Evolutionary conservation across 2,329 filamentous ascomycete species (phyloP), one percentile per base, ranked within the genome.

Genomic region (Pestalotiopsis sp.): DNA sequence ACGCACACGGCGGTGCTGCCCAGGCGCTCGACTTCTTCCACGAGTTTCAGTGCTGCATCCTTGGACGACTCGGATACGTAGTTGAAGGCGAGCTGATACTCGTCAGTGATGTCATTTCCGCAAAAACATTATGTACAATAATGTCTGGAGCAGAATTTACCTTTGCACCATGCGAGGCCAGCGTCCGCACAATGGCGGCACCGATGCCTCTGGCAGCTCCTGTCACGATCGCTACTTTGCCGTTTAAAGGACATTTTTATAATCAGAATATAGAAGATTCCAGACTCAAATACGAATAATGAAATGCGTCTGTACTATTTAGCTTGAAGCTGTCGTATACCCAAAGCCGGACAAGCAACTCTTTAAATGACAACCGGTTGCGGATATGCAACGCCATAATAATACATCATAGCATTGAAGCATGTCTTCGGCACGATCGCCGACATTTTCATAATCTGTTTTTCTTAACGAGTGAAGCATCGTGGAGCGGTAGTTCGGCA

Each of bases 141-240:
- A 20, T 26, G 20, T 24, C 22, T 9, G 4, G 44, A 9, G 44
- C 20, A n/a, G 3, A n/a, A 20, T 20, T 52, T 20, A 52, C 44
- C 20, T 52, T 52, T 52, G 44, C 44, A 9, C 44, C 44, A 11
- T 52, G 44, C 14, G 64, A 55, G 7, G 68, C 69, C 7, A 72
- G 60, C 1, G 67, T 40, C 14, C 59, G 59, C 4, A 60, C 68
- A 10, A 68, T 63, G 13, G 68, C 69, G 38, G 68, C 70, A 11
- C 70, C 70, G 57, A 72, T 71, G 11, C 70, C 70, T 82, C 66
- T n/a, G 24, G 44, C 13, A 52, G 44, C 44, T 20, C 44, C 44
- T 3, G 44, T 52, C 44, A 52, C 44, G 17, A 52, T n/a, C 44
- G 44, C 44, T 3, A 52, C 44, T n/a, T 52, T 52, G 44, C 44